Conservation (phyloP, 352 stramenopile genomes). For the Phytophthora podocarpi region DNA sequence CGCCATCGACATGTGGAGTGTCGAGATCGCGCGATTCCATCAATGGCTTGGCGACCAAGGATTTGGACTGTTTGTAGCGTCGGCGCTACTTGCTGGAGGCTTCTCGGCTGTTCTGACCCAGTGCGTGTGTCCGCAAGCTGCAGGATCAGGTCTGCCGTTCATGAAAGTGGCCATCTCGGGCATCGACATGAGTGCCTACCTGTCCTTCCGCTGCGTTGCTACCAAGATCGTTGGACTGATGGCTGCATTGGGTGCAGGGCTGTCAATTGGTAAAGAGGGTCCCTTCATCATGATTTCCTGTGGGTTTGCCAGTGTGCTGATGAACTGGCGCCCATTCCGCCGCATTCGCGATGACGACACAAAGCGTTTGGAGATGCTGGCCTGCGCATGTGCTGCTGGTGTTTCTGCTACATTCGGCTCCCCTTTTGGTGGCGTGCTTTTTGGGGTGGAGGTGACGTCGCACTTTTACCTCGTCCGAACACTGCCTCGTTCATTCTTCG, state of each 20-base stretch:
- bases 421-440: conserved; percentile 86
- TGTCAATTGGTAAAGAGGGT: conserved; percentile 87
- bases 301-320: conserved; percentile 78
- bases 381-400: conserved; percentile 76
- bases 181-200: conserved; percentile 78
- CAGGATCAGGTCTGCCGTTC: conserved; percentile 76
- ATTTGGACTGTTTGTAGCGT: conserved; percentile 66
- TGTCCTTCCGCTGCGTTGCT: conserved; percentile 72
- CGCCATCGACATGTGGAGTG: conserved; percentile 67
- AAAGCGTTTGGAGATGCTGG: conserved; percentile 84
- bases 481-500: conserved; percentile 80
- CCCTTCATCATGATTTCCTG: conserved; percentile 91
- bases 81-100: conserved; percentile 49
- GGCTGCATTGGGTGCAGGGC: conserved; percentile 56
- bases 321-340: conserved; percentile 70
- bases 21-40: conserved; percentile 68
- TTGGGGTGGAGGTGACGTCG: conserved; percentile 85
- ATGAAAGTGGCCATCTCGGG: conserved; percentile 87
- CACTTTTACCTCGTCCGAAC: conserved; percentile 87
- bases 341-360: conserved; percentile 81
- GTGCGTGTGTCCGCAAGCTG: conserved; percentile 67
- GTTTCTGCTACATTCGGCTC: conserved; percentile 89
- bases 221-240: conserved; percentile 78
- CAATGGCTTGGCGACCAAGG: conserved; percentile 55
- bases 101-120: conserved; percentile 64